Evolutionary conservation across 148 eudicot genomes (phyloP).

Genomic region (Heliamphora exappendiculata): DNA sequence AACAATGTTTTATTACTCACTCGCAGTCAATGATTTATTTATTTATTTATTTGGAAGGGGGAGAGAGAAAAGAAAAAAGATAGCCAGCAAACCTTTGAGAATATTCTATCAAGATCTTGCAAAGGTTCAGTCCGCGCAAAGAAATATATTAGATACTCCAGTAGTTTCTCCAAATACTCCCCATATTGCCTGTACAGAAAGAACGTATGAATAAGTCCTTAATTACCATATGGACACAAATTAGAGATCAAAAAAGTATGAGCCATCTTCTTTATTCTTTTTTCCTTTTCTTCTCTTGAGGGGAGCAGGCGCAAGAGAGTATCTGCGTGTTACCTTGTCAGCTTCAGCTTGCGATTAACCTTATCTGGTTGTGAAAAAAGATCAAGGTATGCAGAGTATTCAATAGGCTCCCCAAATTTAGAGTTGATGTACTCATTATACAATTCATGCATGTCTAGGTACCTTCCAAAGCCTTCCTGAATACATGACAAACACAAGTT

Average conservation of each 20-base stretch:
- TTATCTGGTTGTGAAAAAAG: conserved; percentile 59
- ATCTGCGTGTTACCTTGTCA: conserved; percentile 42
- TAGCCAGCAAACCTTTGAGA: conserved; percentile 47
- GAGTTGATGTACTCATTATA: conserved; percentile 81
- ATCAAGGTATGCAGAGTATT: conserved; percentile 71
- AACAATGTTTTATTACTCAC: too few species aligned
- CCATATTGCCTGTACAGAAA: conserved; percentile 59
- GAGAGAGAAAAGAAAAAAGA: neutral
- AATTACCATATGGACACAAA: neutral
- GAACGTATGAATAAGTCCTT: neutral
- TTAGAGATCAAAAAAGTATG: neutral
- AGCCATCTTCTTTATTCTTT: neutral
- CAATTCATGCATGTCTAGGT: conserved; percentile 87
- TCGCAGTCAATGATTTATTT: neutral
- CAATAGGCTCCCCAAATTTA: conserved; percentile 79
- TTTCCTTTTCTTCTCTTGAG: neutral
- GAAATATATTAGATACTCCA: conserved; percentile 71
- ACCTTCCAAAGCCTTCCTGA: conserved; percentile 88
- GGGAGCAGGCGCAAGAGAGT: neutral
- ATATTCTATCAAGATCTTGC: conserved; percentile 86
- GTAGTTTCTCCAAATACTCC: conserved; percentile 68
- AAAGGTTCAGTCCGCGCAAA: conserved; percentile 89
- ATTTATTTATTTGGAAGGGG: too few species aligned
- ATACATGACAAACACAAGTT: neutral
- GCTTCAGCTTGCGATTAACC: conserved; percentile 60